Base-by-base conservation (phyloP, 2,329 filamentous ascomycete species). In the Nakataea oryzae region DNA sequence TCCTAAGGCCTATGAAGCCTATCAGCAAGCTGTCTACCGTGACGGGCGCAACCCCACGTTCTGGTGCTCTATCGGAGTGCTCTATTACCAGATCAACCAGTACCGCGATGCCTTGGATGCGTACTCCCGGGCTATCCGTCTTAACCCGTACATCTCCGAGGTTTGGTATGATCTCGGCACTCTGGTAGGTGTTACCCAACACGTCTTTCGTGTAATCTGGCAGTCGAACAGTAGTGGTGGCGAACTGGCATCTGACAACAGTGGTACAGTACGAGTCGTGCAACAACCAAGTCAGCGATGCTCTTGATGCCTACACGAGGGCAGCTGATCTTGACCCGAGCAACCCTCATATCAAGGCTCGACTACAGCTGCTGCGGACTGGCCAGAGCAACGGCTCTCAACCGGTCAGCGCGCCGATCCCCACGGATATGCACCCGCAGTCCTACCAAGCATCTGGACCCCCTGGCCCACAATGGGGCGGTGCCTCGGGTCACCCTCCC, bases 61-160 rank as follows among this genome's bases (percentile, higher is more conserved):
- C 79, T 99, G 95, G 95, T 97, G 95, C 79, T 97, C 93, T 12
- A 99, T 99, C 72, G 95, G 95, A 73, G 95, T 99, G 21, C 83
- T 99, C 64, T 99, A 99, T 75, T 99, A 97, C 78, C 95, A 97
- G 77, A 99, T 99, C 79, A 99, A 97, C 76, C 95, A 99, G 78
- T 99, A 99, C 77, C 88, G 95, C 63, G 95, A 99, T 79, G 95
- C 95, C 3, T 84, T 99, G 61, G 95, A 99, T 78, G 95, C 95
- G 54, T 99, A 97, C 76, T 97, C 93, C 65, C 90, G 95, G 64
- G 95, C 95, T 58, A 99, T 97, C 70, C 89, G 95, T 62, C 78
- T 99, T 69, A 99, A 97, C 73, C 95, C 95, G 6, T 97, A 96
- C 79, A 97, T 99, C 66, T 97, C 93, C 2, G 95, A 99, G 75